Evolutionary conservation across 106 monocot species (phyloP).

Genomic region (Chionographis japonica): DNA sequence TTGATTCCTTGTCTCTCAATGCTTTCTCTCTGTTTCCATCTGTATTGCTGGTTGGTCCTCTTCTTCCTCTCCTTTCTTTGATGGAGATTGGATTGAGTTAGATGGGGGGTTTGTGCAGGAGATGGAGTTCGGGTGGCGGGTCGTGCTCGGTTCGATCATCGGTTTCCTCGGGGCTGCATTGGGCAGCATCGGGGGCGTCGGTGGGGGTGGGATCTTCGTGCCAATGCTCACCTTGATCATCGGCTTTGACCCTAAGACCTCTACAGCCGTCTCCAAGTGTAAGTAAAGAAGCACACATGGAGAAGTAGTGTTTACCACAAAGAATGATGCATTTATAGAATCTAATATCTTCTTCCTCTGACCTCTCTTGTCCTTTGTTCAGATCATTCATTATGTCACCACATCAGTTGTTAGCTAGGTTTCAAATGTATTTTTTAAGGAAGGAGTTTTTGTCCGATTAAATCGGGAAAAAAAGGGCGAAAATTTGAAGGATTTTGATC

Average conservation of each 20-base stretch:
- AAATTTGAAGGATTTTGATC: no score
- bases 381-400: no score
- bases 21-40: neutral
- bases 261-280: constrained; percentile 56
- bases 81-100: neutral
- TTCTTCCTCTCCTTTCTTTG: neutral
- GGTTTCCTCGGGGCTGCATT: constrained; percentile 48
- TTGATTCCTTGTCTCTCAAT: neutral
- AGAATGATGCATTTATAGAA: no score
- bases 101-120: constrained; percentile 12
- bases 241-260: constrained; percentile 49
- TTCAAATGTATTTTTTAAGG: no score
- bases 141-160: constrained; percentile 36
- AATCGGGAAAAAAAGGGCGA: no score
- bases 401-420: no score
- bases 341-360: no score
- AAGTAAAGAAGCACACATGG: neutral
- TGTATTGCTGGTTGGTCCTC: neutral
- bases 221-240: constrained; percentile 58
- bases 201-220: constrained; percentile 52
- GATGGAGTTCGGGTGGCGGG: constrained; percentile 50
- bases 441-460: no score
- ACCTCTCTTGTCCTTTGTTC: no score
- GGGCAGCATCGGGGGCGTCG: constrained; percentile 53
- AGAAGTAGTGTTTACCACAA: neutral